Evolutionary conservation across 352 stramenopile genomes (phyloP), one percentile per base, ranked within the genome.

Genomic region (Pythium coloratum): DNA sequence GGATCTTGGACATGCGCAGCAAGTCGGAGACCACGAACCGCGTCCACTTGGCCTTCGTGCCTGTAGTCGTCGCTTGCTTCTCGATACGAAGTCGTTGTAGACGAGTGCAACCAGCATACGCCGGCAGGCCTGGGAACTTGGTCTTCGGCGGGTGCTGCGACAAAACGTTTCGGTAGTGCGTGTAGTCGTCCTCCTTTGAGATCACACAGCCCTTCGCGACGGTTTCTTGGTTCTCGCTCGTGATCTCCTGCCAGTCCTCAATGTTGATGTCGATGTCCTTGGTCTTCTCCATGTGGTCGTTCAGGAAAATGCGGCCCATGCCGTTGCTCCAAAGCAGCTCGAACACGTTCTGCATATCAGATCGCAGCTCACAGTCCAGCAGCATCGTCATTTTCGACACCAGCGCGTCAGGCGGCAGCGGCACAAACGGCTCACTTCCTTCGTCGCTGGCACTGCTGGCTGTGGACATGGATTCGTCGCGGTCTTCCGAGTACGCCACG

Each of bases 251-350:
- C 82, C 82, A 92, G 32, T 76, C 70, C 54, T 81, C 72, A 6
- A 89, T 78, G 2, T 76, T 62, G 65, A 94, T 91, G 55, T 90
- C 82, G 24, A 91, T 88, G 49, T 94, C 83, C 0, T 84, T 80
- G 30, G 80, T 75, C 28, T 79, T 81, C 32, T 81, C 75, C 75
- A 94, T 83, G 44, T 77, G 77, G 1, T 72, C 40, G 10, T 69
- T 51, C 24, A 76, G 74, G 54, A 94, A 94, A 18, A 72, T 63
- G 30, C 82, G 77, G 2, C 82, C 83, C 1, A 70, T 58, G 9
- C 73, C 82, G 64, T 93, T 76, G 40, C 84, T 81, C 79, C 82
- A 91, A 12, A 94, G 75, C 20, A 82, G 46, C 54, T 94, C 83
- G 57, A 91, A 91, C 24, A 89, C 77, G 34, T 69, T 68, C 38